These are phyloP conservation scores for Darksidea phi DNA, from an alignment of 495 filamentous ascomycete genomes.

Conservation along the genomic window DNA sequence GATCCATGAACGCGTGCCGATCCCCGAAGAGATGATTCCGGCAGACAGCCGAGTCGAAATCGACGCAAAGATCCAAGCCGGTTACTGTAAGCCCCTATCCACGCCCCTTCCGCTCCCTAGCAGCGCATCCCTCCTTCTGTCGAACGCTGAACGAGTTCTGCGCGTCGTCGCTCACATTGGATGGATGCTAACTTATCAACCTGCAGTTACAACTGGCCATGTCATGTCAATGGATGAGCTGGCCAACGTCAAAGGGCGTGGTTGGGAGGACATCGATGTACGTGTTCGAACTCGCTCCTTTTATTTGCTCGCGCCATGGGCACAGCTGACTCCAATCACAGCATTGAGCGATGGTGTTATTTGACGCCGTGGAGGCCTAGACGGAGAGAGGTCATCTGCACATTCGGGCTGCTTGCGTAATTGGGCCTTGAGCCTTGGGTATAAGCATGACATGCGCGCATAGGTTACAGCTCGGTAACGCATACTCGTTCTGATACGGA, in stretches of 20 bases:
- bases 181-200: slow-evolving; percentile 42
- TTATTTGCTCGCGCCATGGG: neutral
- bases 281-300: slow-evolving; percentile 25
- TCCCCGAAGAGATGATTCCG: slow-evolving; percentile 92
- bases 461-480: slow-evolving; percentile 1
- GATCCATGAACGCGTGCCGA: slow-evolving; percentile 88
- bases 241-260: slow-evolving; percentile 77
- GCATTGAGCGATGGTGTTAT: slow-evolving; percentile 21
- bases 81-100: slow-evolving; percentile 60
- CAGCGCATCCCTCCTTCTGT: too few species aligned
- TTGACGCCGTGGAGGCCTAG: neutral
- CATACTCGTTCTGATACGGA: neutral
- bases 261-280: slow-evolving; percentile 81
- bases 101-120: neutral
- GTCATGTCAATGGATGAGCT: slow-evolving; percentile 85
- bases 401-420: neutral
- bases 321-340: slow-evolving; percentile 24
- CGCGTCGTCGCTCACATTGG: neutral
- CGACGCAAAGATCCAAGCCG: slow-evolving; percentile 96
- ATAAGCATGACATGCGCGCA: slow-evolving; percentile 10
- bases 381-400: neutral
- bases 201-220: slow-evolving; percentile 74
- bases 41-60: slow-evolving; percentile 96
- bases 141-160: slow-evolving; percentile 17
- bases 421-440: neutral